phyloP scores from a whole-genome alignment of 2,329 filamentous ascomycete species.

The Talaromyces rugulosus region DNA sequence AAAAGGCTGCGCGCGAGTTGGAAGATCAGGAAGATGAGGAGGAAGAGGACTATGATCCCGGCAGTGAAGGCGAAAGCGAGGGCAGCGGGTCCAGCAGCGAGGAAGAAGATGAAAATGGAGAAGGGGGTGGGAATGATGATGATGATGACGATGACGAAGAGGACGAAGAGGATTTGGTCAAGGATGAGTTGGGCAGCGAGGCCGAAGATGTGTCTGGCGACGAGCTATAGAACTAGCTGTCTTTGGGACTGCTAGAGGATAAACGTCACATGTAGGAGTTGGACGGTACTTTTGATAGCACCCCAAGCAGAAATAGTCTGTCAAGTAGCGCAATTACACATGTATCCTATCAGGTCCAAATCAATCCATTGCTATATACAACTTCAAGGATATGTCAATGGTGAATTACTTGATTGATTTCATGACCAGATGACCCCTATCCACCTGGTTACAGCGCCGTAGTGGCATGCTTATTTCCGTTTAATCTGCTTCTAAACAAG shows the following conservation, averaged over 20 bases:
- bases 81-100: constrained; percentile 43
- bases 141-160: constrained; percentile 39
- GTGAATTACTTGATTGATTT: neutral
- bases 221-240: neutral
- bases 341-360: neutral
- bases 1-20: constrained; percentile 55
- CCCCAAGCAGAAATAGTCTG: neutral
- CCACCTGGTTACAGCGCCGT: neutral
- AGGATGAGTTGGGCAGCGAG: constrained; percentile 42
- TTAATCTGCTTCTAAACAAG: neutral
- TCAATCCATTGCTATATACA: neutral
- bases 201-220: constrained; percentile 37
- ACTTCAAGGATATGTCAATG: neutral
- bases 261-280: neutral
- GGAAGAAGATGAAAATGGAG: constrained; percentile 32
- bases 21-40: constrained; percentile 46
- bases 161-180: constrained; percentile 35
- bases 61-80: constrained; percentile 46
- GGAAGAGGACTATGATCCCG: constrained; percentile 50
- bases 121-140: constrained; percentile 30
- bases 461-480: neutral
- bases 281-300: neutral
- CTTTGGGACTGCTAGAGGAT: neutral
- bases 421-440: neutral
- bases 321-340: neutral